phyloP scores from a whole-genome alignment of 805 yeast species.

The Teunomyces cretensis region DNA sequence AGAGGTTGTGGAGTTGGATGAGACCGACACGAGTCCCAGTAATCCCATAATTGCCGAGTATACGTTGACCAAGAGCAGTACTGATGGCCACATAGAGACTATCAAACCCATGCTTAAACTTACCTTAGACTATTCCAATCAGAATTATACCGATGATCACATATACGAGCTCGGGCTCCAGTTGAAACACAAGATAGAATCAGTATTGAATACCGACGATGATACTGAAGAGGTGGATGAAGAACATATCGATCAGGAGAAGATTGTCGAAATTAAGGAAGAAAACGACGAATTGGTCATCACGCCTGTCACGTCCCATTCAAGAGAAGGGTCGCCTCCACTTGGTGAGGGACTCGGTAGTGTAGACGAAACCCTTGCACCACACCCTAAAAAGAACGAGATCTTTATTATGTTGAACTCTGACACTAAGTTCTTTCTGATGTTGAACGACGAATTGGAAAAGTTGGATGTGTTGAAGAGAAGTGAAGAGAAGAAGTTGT shows the following conservation, averaged over 20 bases:
- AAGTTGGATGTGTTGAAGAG: slow-evolving; percentile 45
- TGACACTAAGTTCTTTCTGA: slow-evolving; percentile 60
- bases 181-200: slow-evolving; percentile 27
- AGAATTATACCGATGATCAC: slow-evolving; percentile 31
- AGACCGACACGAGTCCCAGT: slow-evolving; percentile 30
- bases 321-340: slow-evolving; percentile 9
- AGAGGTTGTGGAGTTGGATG: slow-evolving; percentile 31
- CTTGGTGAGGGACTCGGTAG: neutral
- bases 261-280: slow-evolving; percentile 29
- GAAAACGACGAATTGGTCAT: slow-evolving; percentile 27
- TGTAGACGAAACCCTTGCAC: slow-evolving; percentile 1
- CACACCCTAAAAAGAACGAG: slow-evolving; percentile 26
- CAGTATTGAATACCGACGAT: slow-evolving; percentile 21
- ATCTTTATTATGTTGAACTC: slow-evolving; percentile 48
- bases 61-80: slow-evolving; percentile 29
- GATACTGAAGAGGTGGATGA: slow-evolving; percentile 14
- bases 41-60: slow-evolving; percentile 46
- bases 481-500: slow-evolving; percentile 44
- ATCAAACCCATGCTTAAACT: slow-evolving; percentile 42
- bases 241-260: slow-evolving; percentile 1
- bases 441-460: slow-evolving; percentile 54
- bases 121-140: slow-evolving; percentile 30
- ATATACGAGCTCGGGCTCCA: slow-evolving; percentile 29
- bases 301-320: slow-evolving; percentile 23
- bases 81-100: slow-evolving; percentile 12